Base-by-base conservation (phyloP, 192 early-diverging fungal genomes). In the Radiomyces spectabilis region DNA sequence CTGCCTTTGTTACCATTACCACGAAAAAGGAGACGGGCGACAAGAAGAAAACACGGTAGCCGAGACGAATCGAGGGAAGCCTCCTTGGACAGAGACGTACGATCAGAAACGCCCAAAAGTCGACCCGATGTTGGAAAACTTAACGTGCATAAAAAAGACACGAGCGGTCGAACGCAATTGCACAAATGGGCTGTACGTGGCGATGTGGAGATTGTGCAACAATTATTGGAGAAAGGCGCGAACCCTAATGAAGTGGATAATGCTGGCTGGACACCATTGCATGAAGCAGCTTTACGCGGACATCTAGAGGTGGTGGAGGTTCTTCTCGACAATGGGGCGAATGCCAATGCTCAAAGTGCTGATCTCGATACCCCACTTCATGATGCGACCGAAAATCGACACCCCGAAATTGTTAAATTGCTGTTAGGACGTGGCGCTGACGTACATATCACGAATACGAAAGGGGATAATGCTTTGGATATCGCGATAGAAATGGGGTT, bases 341-440 rank as follows among this genome's bases (percentile, higher is more conserved):
- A 85, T 48, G 67, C 73, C 41, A 71, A 78, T 51, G 82, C 80
- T 6, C 72, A 78, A 27, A 83, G 82, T 5, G 68, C 72, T 41
- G 80, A 79, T 33, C 74, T 73, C 15, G 66, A 81, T 45, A 86
- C 86, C 16, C 79, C 85, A 6, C 59, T 87, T 21, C 85, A 87
- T 45, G 85, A 87, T 29, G 82, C 85, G 10, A 65, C 65, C 7
- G 75, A 78, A 47, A 76, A 81, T 40, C 74, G 72, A 1, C 70
- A 76, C 37, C 50, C 62, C 2, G 55, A 72, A 4, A 65, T 81
- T 5, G 73, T 71, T 12, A 49, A 62, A 5, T 25, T 75, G 7
- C 57, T 81, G 19, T 49, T 81, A 37, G 56, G 62, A 22, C 59
- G 72, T 61, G 73, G 71, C 41, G 75, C 77, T 9, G 61, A 78